Conservation (phyloP, 1,284 basidiomycete genomes). For the Erythrobasidium hasegawianum region DNA sequence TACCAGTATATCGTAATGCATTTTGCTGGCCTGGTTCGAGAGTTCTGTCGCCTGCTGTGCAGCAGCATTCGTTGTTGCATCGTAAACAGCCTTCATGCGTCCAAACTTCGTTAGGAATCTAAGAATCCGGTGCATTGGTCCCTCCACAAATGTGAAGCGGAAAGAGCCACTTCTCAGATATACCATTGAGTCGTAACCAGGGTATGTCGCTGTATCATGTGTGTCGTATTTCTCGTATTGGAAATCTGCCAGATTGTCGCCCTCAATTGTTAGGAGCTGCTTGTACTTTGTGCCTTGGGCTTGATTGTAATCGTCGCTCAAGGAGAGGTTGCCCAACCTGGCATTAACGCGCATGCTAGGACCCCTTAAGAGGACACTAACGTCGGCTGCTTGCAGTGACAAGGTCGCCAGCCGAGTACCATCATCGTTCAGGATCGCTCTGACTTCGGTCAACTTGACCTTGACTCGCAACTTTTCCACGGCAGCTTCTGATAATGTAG, state of each 20-base stretch:
- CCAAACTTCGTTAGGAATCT: constrained; percentile 83
- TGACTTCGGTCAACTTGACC: constrained; percentile 81
- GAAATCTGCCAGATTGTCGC: constrained; percentile 91
- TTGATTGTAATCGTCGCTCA: constrained; percentile 65
- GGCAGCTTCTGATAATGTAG: not conserved
- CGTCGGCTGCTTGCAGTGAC: constrained; percentile 85
- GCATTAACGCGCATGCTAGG: constrained; percentile 79
- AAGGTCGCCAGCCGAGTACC: constrained; percentile 73
- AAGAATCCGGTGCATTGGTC: constrained; percentile 80
- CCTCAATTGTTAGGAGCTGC: constrained; percentile 88
- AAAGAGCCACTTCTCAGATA: constrained; percentile 85
- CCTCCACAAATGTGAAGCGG: constrained; percentile 82
- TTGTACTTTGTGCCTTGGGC: constrained; percentile 59
- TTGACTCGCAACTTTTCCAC: constrained; percentile 56
- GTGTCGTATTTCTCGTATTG: constrained; percentile 87
- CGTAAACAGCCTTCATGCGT: constrained; percentile 86
- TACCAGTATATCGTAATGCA: constrained; percentile 86
- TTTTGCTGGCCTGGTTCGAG: constrained; percentile 57
- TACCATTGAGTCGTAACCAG: constrained; percentile 81
- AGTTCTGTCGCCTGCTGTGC: constrained; percentile 81
- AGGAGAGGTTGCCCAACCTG: constrained; percentile 76
- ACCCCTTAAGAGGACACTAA: constrained; percentile 70
- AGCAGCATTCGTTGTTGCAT: constrained; percentile 88
- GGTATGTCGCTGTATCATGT: constrained; percentile 59
- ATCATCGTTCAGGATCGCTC: constrained; percentile 80